Base-by-base conservation (phyloP, 2,329 filamentous ascomycete species). In the Alternaria arbusti region DNA sequence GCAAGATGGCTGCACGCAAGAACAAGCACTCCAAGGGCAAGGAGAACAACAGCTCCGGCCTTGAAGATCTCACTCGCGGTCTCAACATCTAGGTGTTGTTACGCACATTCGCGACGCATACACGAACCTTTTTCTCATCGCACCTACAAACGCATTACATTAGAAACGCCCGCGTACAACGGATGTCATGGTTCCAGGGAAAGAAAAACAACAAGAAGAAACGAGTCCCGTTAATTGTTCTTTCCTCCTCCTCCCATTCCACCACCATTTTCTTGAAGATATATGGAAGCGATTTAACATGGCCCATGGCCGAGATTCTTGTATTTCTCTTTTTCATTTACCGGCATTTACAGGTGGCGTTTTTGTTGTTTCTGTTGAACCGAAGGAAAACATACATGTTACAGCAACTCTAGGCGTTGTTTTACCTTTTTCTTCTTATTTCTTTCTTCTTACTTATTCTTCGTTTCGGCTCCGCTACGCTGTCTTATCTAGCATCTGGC, bases 1-100 rank as follows among this genome's bases (percentile, higher is more conserved):
- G 73, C 50, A 71, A 68, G 47, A 69, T 78, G 68, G 71, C 71
- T 2, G 70, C 71, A 25, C 69, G 76, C 52, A 79, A 76, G 65
- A 74, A 60, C 50, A 77, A 73, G 55, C 73, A 71, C 40, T 56
- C 36, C 10, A 68, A 65, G 26, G 68, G 68, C 51, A 70, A 68
- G 40, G 65, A 69, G 60, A 72, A 65, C 36, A 57, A 55, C 22
- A 66, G 47, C 20, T 67, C 52, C 4, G 74, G 65, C 10, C 65
- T 76, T 45, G 68, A 71, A 55, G 73, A 76, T 32, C 65, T 77
- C 15, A 74, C 70, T 2, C 68, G 69, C 17, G 75, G 71, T 10
- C 69, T 74, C 26, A 72, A 73, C 56, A 67, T 74, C 17, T 74
- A 64, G 64, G 57, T 45, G 32, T 58, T 54, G 44, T 55, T 13